A percentile compares a stretch with the other conserved stretches of the same genome.
These are phyloP conservation scores for Alternaria postmessia DNA, from an alignment of 2,329 filamentous ascomycete species.

Conservation along the genomic window DNA sequence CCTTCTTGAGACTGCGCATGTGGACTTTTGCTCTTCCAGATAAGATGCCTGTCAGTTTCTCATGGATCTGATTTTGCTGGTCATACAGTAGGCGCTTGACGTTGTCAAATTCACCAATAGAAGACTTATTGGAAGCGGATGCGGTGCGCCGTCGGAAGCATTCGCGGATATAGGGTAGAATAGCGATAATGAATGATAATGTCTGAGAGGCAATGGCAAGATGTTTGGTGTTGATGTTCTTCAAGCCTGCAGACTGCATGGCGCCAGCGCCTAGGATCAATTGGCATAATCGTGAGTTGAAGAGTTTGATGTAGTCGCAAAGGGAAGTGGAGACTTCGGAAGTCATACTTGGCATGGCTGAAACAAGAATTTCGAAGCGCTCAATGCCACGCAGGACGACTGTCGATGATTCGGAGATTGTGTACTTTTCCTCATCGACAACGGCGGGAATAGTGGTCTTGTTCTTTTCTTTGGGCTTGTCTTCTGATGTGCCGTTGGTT, in stretches of 20 bases:
- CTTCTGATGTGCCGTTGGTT: slow-evolving; percentile 45
- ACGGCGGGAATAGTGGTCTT: slow-evolving; percentile 67
- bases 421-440: slow-evolving; percentile 84
- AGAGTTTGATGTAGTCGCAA: slow-evolving; percentile 86
- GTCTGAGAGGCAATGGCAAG: slow-evolving; percentile 91
- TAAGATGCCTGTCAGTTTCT: slow-evolving; percentile 95
- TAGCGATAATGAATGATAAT: slow-evolving; percentile 82
- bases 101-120: slow-evolving; percentile 85
- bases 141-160: slow-evolving; percentile 79
- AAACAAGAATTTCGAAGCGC: slow-evolving; percentile 81
- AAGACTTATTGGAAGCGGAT: slow-evolving; percentile 53
- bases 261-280: slow-evolving; percentile 95
- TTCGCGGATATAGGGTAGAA: slow-evolving; percentile 90
- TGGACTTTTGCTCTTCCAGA: slow-evolving; percentile 76
- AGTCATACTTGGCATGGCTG: slow-evolving; percentile 88
- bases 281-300: slow-evolving; percentile 96
- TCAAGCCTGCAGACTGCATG: slow-evolving; percentile 84
- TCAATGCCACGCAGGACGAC: slow-evolving; percentile 83
- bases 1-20: slow-evolving; percentile 75
- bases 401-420: slow-evolving; percentile 84
- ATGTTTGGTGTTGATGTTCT: slow-evolving; percentile 91
- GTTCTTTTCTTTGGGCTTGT: slow-evolving; percentile 41
- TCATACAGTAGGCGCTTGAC: slow-evolving; percentile 84
- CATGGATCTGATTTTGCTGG: slow-evolving; percentile 88
- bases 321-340: slow-evolving; percentile 81